phyloP scores from a whole-genome alignment of 2,329 filamentous ascomycete species.

The Hypoxylon sp. region DNA sequence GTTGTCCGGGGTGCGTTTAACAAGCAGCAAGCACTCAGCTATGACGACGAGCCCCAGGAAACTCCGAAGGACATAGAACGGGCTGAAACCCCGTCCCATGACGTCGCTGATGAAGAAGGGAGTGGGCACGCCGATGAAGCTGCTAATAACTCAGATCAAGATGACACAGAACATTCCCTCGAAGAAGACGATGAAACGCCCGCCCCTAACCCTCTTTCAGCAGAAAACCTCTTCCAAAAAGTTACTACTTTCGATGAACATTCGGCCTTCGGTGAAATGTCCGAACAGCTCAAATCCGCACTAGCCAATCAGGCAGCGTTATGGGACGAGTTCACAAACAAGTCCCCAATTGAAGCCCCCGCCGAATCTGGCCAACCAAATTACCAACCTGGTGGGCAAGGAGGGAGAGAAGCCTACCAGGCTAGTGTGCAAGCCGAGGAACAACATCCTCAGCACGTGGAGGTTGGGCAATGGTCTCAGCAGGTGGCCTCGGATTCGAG shows the following conservation, averaged over 20 bases:
- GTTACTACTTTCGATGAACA: constrained; percentile 21
- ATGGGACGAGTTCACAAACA: constrained; percentile 40
- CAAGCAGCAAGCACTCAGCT: constrained; percentile 52
- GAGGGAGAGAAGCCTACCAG: constrained; percentile 8
- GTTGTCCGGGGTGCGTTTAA: constrained; percentile 51
- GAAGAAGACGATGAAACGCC: constrained; percentile 17
- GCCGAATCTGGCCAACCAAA: constrained; percentile 3
- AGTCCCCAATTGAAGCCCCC: constrained; percentile 7
- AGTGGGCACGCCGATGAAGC: constrained; percentile 12
- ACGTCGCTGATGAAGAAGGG: constrained; percentile 13
- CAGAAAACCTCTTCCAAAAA: constrained; percentile 20
- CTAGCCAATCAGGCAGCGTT: constrained; percentile 46
- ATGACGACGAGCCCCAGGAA: constrained; percentile 49
- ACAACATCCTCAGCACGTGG: constrained; percentile 6
- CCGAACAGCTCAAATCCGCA: constrained; percentile 47
- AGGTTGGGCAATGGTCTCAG: constrained; percentile 25
- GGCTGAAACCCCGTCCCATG: not conserved
- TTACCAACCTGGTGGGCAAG: constrained; percentile 15
- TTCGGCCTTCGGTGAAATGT: constrained; percentile 39
- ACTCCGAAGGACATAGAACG: constrained; percentile 5
- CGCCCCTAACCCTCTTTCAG: constrained; percentile 5
- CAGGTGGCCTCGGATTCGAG: not conserved
- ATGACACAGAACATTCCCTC: not conserved
- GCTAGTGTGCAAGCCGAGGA: constrained; percentile 7
- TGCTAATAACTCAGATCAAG: not conserved